Conservation (phyloP, 2,329 filamentous ascomycete genomes). For the Monosporascus sp. region DNA sequence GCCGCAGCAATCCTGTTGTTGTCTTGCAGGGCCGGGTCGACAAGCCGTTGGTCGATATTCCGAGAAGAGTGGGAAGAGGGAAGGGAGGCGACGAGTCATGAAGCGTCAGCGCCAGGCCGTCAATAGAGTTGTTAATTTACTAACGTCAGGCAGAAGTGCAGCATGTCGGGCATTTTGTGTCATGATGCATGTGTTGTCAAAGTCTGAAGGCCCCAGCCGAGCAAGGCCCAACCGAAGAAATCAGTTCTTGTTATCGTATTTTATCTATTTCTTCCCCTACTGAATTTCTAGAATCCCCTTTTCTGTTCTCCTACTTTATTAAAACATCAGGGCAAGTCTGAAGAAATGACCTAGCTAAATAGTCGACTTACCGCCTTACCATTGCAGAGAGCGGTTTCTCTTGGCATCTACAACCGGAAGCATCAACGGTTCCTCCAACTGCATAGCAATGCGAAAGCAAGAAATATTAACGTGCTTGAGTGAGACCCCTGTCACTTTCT, state of each 20-base stretch:
- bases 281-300: conserved; percentile 5
- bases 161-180: conserved; percentile 36
- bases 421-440: not conserved
- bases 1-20: conserved; percentile 3
- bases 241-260: not conserved
- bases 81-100: conserved; percentile 14
- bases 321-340: no score
- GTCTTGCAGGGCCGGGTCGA: conserved; percentile 2
- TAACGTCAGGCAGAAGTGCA: conserved; percentile 44
- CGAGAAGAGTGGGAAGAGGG: conserved; percentile 7
- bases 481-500: conserved; percentile 2
- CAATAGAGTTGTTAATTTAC: conserved; percentile 20
- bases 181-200: conserved; percentile 49
- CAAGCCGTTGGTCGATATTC: conserved; percentile 15
- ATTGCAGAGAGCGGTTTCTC: no score
- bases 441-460: not conserved
- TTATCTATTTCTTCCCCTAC: not conserved
- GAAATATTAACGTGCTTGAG: not conserved
- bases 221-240: conserved; percentile 4
- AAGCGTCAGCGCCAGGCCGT: conserved; percentile 21
- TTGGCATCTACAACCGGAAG: no score
- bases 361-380: no score
- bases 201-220: conserved; percentile 20
- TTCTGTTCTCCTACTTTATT: not conserved
- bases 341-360: no score